Base-by-base conservation (phyloP, 805 yeast species). In the Kluyveromyces nonfermentans region DNA sequence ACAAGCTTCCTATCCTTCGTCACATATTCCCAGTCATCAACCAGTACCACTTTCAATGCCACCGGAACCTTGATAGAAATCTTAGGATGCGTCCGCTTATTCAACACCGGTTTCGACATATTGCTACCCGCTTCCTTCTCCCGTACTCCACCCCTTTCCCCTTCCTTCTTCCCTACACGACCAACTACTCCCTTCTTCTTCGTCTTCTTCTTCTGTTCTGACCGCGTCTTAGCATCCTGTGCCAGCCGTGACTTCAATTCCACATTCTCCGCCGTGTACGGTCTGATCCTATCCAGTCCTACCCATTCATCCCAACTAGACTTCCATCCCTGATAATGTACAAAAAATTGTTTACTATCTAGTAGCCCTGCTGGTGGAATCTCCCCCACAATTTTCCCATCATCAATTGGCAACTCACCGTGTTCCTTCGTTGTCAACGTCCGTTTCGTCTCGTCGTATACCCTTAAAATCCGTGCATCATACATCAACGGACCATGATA, bases 291-390 rank as follows among this genome's bases (percentile, higher is more conserved):
- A 33, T 77, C 80, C 7, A 64, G 62, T 1, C 75, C 73, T 1
- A 90, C 90, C 98, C 98, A 90, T 62, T 90, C 98, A 59, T 90
- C 97, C 96, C 96, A 90, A 46, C 88, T 80, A 15, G 81, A 64
- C 56, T 89, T 90, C 98, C 98, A 90, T 2, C 98, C 97, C 52
- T 82, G 83, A 63, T 90, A 90, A 58, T 93, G 98, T 15, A 90
- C 77, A 51, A 70, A 80, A 63, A 78, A 89, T 25, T 79, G 71
- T 17, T 53, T 51, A 34, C 63, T 65, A 16, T 54, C 61, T 21
- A 49, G 50, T 16, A 70, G 45, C 10, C 66, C 71, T 15, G 53
- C 62, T 1, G 75, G 71, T 9, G 71, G 49, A 32, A 56, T 58
- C 14, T 54, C 56, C 3, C 18, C 18, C 9, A n/a, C 33, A 9